Conservation (phyloP, 2,329 filamentous ascomycete genomes). For the Lachnellula subtilissima region DNA sequence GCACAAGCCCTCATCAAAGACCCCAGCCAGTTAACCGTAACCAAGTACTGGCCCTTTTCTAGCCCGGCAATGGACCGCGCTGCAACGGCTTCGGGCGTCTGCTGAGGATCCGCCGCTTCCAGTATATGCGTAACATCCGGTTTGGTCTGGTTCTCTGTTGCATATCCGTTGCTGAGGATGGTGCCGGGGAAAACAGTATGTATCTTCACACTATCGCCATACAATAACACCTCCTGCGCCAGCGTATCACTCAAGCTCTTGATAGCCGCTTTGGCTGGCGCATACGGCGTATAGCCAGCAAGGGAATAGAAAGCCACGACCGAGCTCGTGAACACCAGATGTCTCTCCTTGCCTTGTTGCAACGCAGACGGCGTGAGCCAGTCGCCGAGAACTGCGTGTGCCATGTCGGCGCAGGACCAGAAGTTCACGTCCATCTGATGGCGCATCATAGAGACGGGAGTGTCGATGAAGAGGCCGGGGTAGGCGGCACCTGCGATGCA, state of each 20-base stretch:
- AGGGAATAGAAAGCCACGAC: constrained; percentile 70
- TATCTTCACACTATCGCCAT: constrained; percentile 76
- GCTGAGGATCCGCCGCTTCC: constrained; percentile 76
- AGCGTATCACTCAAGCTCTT: constrained; percentile 78
- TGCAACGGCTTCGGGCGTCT: constrained; percentile 76
- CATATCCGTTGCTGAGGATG: constrained; percentile 71
- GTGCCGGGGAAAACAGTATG: constrained; percentile 81
- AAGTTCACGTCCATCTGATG: constrained; percentile 91
- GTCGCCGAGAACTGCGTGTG: constrained; percentile 68
- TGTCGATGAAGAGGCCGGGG: constrained; percentile 75
- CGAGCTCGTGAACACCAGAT: constrained; percentile 85
- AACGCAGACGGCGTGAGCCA: constrained; percentile 59
- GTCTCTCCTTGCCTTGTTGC: constrained; percentile 51
- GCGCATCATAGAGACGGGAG: constrained; percentile 59
- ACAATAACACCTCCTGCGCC: constrained; percentile 77
- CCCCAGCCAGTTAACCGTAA: constrained; percentile 71
- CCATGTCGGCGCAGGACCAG: constrained; percentile 80
- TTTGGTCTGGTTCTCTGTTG: constrained; percentile 72
- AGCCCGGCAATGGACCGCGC: constrained; percentile 63
- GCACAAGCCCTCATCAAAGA: constrained; percentile 62
- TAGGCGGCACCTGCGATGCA: constrained; percentile 73
- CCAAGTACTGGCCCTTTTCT: constrained; percentile 73
- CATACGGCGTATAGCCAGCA: constrained; percentile 78
- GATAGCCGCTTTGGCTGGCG: constrained; percentile 79
- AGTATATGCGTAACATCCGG: constrained; percentile 73